Base-by-base conservation (phyloP, 225 moss, liverwort and hornwort genomes). In the Pseudoscleropodium purum region DNA sequence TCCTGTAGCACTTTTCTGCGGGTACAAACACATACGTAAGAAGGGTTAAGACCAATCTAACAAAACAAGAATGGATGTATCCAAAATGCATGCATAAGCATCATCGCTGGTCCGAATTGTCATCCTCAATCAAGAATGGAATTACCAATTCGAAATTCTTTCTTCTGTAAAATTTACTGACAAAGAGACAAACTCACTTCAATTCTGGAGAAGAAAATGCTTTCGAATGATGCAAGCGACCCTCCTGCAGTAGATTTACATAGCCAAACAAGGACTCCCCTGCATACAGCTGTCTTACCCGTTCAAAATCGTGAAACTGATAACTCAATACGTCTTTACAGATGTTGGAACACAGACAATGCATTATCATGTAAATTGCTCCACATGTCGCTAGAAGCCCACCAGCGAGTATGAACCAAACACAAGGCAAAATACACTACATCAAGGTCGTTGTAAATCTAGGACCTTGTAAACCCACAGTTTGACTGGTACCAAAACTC, bases 181-280 rank as follows among this genome's bases (percentile, higher is more conserved):
- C 61, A 85, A 86, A 41, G 25, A 65, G 41, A 78, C 34, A 54
- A 87, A 88, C 97, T 95, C 67, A 97, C 99, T 95, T 94, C 69
- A 96, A 85, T 84, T 94, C 94, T 89, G 94, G 81, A 89, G 93
- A 92, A 92, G 91, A 89, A 43, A 96, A 91, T 33, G 91, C 59
- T 88, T 91, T 90, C 69, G 89, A 92, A 89, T 95, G 95, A 43
- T 90, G 94, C 81, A 99, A 86, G 69, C 94, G 95, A 82, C 89
- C 96, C 91, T 97, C 96, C 87, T 94, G 94, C 72, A 96, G 57
- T 83, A 97, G 91, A 83, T 97, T 97, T 75, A 97, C 91, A 88
- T 95, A 95, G 69, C 96, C 93, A 92, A 97, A 99, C 85, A 96
- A 92, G 81, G 97, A 85, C 89, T 99, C 99, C 90, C 97, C 99